Evolutionary conservation across 352 stramenopile species (phyloP), one percentile per base, ranked within the genome.

Genomic region (Phytophthora capsici): DNA sequence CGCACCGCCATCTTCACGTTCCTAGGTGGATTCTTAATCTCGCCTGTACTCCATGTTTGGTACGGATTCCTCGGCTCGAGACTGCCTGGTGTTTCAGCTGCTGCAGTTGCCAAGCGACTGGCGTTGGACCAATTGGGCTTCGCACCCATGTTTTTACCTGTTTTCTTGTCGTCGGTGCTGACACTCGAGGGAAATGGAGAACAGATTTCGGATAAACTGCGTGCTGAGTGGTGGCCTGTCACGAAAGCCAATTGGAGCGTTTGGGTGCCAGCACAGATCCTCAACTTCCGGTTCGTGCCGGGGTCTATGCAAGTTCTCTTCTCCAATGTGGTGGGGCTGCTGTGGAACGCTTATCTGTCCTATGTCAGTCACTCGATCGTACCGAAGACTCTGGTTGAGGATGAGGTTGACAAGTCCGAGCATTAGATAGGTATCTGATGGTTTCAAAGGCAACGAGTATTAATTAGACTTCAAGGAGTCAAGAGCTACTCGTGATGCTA

Each of bases 331-430:
- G 52, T 95, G 20, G 86, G 86, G 17, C 71, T 95, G 40, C 74
- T 92, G 43, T 95, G 86, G 86, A 95, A 95, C 76, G 73, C 80
- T 41, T 95, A 95, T 57, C 63, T 95, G 28, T 94, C 86, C 44
- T 90, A 83, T 51, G 73, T 91, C 48, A 91, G 86, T 64, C 85
- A 94, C 68, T 50, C 66, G 30, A 30, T 68, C 16, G 40, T 74
- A 34, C 23, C 50, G 6, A 69, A 71, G 38, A 13, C 22, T 13
- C 43, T 56, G 14, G 32, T 48, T 20, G 63, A 51, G 46, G 47
- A 46, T 25, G 49, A 57, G 20, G 46, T n/a, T n/a, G 40, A 57
- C 22, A 49, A 46, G 13, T 20, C 17, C 6, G 17, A 67, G 43
- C 20, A 47, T 28, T 66, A 45, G 60, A 17, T 22, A 10, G 36